Evolutionary conservation across 371 early-diverging fungal species (phyloP).

Genomic region (Apophysomyces variabilis): DNA sequence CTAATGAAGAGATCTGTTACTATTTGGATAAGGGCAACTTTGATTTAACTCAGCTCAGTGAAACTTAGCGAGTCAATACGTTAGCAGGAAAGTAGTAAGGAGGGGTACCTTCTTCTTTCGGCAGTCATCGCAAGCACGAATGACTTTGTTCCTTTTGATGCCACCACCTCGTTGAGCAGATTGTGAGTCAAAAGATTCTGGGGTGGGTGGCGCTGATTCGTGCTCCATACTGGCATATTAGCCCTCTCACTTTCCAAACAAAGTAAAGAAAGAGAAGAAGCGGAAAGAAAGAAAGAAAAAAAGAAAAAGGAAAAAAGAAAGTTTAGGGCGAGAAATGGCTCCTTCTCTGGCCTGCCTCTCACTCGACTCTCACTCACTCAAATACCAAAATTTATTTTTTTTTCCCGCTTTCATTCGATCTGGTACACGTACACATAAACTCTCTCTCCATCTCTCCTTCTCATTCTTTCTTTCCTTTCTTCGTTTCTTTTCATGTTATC

Average conservation of each 20-base stretch:
- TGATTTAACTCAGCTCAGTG: slow-evolving; percentile 29
- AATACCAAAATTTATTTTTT: not conserved
- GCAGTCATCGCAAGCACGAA: slow-evolving; percentile 56
- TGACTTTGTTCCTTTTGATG: slow-evolving; percentile 48
- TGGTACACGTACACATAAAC: not conserved
- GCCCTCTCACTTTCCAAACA: not conserved
- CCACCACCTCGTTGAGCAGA: slow-evolving; percentile 21
- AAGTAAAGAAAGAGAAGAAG: not conserved
- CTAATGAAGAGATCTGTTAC: slow-evolving; percentile 18
- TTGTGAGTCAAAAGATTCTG: slow-evolving; percentile 11
- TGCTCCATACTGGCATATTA: slow-evolving; percentile 12
- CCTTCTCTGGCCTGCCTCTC: not conserved
- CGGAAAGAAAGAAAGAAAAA: slow-evolving; percentile 5
- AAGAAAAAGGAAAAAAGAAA: slow-evolving; percentile 10
- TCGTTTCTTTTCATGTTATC: not conserved
- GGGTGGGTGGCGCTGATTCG: slow-evolving; percentile 9
- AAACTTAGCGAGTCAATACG: slow-evolving; percentile 34
- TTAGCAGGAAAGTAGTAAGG: not conserved
- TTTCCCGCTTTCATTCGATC: not conserved
- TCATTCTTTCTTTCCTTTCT: not conserved
- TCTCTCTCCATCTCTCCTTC: not conserved
- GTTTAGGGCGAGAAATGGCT: slow-evolving; percentile 13
- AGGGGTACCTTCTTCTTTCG: slow-evolving; percentile 49
- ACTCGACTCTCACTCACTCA: too few relatives aligned
- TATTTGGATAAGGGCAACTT: too few relatives aligned